Conservation (phyloP, 345 rosid species). For the Linum lewisii region DNA sequence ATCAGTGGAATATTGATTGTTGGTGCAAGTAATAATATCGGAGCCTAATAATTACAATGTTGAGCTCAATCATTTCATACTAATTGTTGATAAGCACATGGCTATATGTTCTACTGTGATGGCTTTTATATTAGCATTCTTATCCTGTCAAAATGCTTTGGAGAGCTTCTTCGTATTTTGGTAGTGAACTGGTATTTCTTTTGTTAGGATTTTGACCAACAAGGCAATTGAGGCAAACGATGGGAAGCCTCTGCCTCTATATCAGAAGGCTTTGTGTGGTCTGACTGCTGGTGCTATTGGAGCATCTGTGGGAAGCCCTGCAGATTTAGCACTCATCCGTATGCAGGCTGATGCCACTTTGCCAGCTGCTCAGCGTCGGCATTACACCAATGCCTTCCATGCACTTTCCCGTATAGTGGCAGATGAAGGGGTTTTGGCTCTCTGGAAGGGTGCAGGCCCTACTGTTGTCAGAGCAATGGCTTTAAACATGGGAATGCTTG, state of each 20-base stretch:
- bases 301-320: slow-evolving; percentile 82
- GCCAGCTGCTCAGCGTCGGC: slow-evolving; percentile 84
- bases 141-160: not conserved
- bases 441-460: slow-evolving; percentile 99
- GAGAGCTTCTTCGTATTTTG: not conserved
- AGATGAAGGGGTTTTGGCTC: slow-evolving; percentile 92
- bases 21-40: too few relatives aligned
- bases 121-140: too few relatives aligned
- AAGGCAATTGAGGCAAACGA: slow-evolving; percentile 87
- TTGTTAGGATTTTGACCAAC: slow-evolving; percentile 62
- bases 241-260: slow-evolving; percentile 91
- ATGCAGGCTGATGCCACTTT: slow-evolving; percentile 98
- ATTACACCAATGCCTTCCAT: slow-evolving; percentile 89
- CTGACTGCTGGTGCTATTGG: slow-evolving; percentile 99
- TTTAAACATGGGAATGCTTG: slow-evolving; percentile 99
- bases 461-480: slow-evolving; percentile 99
- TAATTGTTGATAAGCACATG: too few relatives aligned
- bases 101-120: too few relatives aligned
- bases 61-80: too few relatives aligned
- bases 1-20: too few relatives aligned
- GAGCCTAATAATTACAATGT: too few relatives aligned
- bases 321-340: slow-evolving; percentile 94
- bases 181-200: not conserved
- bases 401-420: slow-evolving; percentile 74
- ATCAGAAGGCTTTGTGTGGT: slow-evolving; percentile 96